Evolutionary conservation across 2,329 filamentous ascomycete species (phyloP).

Genomic region (Pyrenochaeta sp.): DNA sequence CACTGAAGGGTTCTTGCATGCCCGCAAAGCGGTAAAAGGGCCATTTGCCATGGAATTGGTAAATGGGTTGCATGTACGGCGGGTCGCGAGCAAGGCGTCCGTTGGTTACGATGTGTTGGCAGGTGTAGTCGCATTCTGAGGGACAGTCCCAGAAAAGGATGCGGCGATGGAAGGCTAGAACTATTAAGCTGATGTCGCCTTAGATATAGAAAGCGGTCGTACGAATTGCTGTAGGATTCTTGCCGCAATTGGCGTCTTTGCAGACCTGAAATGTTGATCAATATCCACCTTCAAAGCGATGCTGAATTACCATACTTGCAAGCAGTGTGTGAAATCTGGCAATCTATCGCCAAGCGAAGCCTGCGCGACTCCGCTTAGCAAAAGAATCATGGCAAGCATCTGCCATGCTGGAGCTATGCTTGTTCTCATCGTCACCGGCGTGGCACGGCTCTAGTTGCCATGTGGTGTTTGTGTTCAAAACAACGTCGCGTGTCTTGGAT

Average conservation of each 20-base stretch:
- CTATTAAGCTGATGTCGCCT: conserved; percentile 3
- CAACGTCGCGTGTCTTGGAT: conserved; percentile 15
- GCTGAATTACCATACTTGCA: conserved; percentile 67
- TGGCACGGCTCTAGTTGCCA: conserved; percentile 13
- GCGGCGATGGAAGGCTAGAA: conserved; percentile 79
- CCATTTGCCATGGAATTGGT: conserved; percentile 99
- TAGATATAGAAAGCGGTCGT: conserved; percentile 48
- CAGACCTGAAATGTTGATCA: conserved; percentile 69
- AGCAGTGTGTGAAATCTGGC: conserved; percentile 86
- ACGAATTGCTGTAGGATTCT: conserved; percentile 73
- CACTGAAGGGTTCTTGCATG: conserved; percentile 93
- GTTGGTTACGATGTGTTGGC: conserved; percentile 89
- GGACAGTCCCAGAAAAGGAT: conserved; percentile 92
- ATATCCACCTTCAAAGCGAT: conserved; percentile 2
- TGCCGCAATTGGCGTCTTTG: conserved; percentile 78
- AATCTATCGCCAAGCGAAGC: conserved; percentile 86
- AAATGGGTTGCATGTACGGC: conserved; percentile 71
- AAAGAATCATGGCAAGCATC: conserved; percentile 30
- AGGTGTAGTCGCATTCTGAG: conserved; percentile 96
- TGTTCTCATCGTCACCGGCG: conserved; percentile 37
- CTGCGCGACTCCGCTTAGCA: conserved; percentile 50
- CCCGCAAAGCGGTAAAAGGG: conserved; percentile 90
- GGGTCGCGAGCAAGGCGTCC: conserved; percentile 71
- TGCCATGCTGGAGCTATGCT: conserved; percentile 34
- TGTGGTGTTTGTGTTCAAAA: conserved; percentile 18